phyloP scores from a whole-genome alignment of 805 yeast species.

The Cyberlindnera americana region DNA sequence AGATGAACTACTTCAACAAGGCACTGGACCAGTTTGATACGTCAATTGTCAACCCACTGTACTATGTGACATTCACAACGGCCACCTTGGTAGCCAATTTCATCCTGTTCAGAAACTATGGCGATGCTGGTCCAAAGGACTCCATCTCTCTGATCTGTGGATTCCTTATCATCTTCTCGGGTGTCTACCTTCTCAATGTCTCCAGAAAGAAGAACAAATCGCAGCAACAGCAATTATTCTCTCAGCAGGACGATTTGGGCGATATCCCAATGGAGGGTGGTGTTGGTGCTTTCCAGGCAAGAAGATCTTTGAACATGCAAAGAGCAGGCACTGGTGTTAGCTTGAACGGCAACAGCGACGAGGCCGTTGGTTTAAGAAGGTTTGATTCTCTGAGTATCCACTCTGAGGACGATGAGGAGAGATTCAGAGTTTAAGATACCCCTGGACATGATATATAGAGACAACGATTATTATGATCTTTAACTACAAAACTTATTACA shows the following conservation, averaged over 20 bases:
- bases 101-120: constrained; percentile 81
- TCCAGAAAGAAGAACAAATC: constrained; percentile 62
- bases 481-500: no score
- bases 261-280: constrained; percentile 84
- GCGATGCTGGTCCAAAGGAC: constrained; percentile 75
- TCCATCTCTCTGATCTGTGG: constrained; percentile 81
- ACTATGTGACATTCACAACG: constrained; percentile 89
- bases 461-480: no score
- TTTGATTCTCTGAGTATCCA: constrained; percentile 55
- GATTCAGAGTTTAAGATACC: constrained; percentile 26
- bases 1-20: constrained; percentile 91
- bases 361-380: constrained; percentile 52
- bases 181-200: constrained; percentile 78
- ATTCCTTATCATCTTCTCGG: constrained; percentile 80
- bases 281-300: constrained; percentile 69
- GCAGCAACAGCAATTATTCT: constrained; percentile 34
- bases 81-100: constrained; percentile 84
- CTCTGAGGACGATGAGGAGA: constrained; percentile 29
- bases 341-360: constrained; percentile 38
- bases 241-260: constrained; percentile 49
- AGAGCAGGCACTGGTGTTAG: constrained; percentile 35
- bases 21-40: constrained; percentile 93
- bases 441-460: no score
- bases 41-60: constrained; percentile 85
- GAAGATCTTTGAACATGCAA: constrained; percentile 69